phyloP scores from a whole-genome alignment of 2,329 filamentous ascomycete genomes.

The Botryotinia convoluta region DNA sequence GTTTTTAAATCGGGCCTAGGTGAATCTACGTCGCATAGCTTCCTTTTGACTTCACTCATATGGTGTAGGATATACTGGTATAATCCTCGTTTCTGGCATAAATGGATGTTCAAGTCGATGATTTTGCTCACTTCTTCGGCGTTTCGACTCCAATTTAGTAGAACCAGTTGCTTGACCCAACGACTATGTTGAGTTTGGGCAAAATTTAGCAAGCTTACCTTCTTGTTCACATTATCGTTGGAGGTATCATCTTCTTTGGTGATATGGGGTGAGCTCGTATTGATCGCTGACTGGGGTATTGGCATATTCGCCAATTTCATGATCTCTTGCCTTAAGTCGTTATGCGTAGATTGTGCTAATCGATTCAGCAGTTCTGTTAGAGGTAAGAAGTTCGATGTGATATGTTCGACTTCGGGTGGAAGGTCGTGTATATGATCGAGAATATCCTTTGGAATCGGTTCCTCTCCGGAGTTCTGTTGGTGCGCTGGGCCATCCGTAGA shows the following conservation, averaged over 20 bases:
- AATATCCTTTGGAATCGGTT: constrained; percentile 31
- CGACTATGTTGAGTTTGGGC: constrained; percentile 76
- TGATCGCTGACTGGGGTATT: constrained; percentile 50
- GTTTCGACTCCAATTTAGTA: constrained; percentile 85
- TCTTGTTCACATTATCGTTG: constrained; percentile 70
- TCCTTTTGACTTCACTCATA: constrained; percentile 70
- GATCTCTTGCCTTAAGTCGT: constrained; percentile 69
- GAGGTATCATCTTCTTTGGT: constrained; percentile 54
- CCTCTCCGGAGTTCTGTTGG: constrained; percentile 24
- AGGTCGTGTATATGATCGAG: constrained; percentile 53
- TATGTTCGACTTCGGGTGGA: constrained; percentile 64
- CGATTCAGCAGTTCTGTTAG: constrained; percentile 73
- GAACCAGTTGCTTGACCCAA: constrained; percentile 90
- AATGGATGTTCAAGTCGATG: constrained; percentile 80
- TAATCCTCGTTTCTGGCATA: constrained; percentile 59
- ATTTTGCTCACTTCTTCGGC: constrained; percentile 77
- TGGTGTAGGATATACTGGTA: constrained; percentile 61
- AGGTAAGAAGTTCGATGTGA: constrained; percentile 73
- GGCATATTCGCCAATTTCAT: constrained; percentile 68
- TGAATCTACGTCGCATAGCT: constrained; percentile 69
- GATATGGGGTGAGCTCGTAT: constrained; percentile 48
- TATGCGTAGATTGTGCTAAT: constrained; percentile 79
- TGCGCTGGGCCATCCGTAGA: constrained; percentile 25
- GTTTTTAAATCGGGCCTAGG: constrained; percentile 90
- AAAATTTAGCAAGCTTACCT: constrained; percentile 71